Conservation (phyloP, 495 filamentous ascomycete genomes). For the Lasiosphaeria ovina region DNA sequence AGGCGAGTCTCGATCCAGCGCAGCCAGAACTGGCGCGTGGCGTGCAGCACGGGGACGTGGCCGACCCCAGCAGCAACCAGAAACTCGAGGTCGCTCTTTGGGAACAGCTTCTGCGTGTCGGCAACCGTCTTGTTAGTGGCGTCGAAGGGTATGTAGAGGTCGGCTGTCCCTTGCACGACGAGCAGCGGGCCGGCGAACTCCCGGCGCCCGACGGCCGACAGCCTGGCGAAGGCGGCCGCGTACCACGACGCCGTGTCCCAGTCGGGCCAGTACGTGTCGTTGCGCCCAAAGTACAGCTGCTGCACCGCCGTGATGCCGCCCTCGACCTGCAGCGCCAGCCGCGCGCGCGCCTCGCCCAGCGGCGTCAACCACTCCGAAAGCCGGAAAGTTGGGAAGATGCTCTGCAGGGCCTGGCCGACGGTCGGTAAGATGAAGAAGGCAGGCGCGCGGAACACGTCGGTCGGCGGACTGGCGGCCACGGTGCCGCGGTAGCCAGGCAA, state of each 20-base stretch:
- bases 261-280: neutral
- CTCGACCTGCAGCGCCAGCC: neutral
- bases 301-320: neutral
- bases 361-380: neutral
- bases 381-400: slow-evolving; percentile 3
- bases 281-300: neutral
- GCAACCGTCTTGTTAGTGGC: neutral
- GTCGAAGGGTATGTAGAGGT: neutral
- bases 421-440: neutral
- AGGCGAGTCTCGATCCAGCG: slow-evolving; percentile 43
- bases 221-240: neutral
- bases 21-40: slow-evolving; percentile 38
- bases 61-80: slow-evolving; percentile 31
- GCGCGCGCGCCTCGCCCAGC: neutral
- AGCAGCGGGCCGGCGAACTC: neutral
- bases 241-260: neutral
- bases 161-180: neutral
- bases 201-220: neutral
- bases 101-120: slow-evolving; percentile 32
- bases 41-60: slow-evolving; percentile 39
- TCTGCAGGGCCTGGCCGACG: neutral
- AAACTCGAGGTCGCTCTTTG: slow-evolving; percentile 34
- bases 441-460: neutral
- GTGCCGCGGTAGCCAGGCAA: slow-evolving; percentile 7
- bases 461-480: neutral